Conservation (phyloP, 768 basidiomycete species). For the Rhizopogon rudus region DNA sequence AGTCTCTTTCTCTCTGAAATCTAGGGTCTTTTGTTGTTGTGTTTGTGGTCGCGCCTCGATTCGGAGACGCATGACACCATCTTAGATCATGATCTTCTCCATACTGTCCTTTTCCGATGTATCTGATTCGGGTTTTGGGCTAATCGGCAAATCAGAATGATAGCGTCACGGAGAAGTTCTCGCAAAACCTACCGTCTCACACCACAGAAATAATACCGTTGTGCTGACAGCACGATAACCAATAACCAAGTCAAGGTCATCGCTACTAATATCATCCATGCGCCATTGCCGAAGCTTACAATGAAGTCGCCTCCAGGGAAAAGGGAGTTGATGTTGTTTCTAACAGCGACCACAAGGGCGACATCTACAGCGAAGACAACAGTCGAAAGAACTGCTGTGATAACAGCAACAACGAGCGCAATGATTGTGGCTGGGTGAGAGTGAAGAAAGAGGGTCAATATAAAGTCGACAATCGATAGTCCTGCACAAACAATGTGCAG, state of each 20-base stretch:
- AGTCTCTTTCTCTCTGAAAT: too few relatives aligned
- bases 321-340: conserved; percentile 35
- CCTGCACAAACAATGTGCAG: conserved; percentile 66
- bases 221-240: conserved; percentile 55
- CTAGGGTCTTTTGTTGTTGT: too few relatives aligned
- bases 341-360: conserved; percentile 52
- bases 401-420: conserved; percentile 52
- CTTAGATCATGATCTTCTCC: not conserved
- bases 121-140: not conserved
- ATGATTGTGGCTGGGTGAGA: conserved; percentile 52
- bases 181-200: conserved; percentile 35
- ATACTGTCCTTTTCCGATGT: not conserved
- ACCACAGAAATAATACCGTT: conserved; percentile 67
- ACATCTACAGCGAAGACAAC: conserved; percentile 60
- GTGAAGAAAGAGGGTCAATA: conserved; percentile 54
- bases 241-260: conserved; percentile 54
- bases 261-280: conserved; percentile 67
- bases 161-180: not conserved
- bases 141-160: not conserved
- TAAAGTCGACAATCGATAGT: conserved; percentile 48
- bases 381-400: conserved; percentile 49
- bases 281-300: conserved; percentile 58
- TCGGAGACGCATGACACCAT: too few relatives aligned
- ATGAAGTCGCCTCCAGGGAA: conserved; percentile 34
- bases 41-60: too few relatives aligned